A percentile compares a stretch with the other conserved stretches of the same genome.
These are phyloP conservation scores for Teratosphaeria pseudoeucalypti DNA, from an alignment of 2,329 filamentous ascomycete species.

Conservation along the genomic window DNA sequence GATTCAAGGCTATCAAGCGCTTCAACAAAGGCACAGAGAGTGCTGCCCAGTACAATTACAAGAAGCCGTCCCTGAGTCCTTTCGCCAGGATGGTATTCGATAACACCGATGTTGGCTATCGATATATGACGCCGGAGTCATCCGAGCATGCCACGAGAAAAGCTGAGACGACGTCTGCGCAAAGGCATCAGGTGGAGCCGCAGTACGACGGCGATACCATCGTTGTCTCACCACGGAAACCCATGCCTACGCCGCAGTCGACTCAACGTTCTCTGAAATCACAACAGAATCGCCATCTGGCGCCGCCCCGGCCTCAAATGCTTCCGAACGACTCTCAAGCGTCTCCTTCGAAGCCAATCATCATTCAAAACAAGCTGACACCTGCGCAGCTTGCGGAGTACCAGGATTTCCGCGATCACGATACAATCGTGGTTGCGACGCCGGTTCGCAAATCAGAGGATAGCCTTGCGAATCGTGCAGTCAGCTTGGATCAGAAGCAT, in stretches of 20 bases:
- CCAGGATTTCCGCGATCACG: slow-evolving; percentile 13
- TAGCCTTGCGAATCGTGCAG: slow-evolving; percentile 10
- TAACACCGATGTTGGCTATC: slow-evolving; percentile 28
- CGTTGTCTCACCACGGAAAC: background rate
- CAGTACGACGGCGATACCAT: background rate
- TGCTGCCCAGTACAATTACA: slow-evolving; percentile 1
- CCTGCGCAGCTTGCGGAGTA: slow-evolving; percentile 25
- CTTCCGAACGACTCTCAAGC: background rate
- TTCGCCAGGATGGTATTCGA: slow-evolving; percentile 47
- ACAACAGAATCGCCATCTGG: background rate
- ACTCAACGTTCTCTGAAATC: background rate
- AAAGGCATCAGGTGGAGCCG: background rate
- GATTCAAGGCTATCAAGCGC: slow-evolving; percentile 31
- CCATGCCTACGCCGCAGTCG: background rate
- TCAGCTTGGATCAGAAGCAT: slow-evolving; percentile 58
- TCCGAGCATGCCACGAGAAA: slow-evolving; percentile 8
- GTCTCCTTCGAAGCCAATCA: slow-evolving; percentile 1
- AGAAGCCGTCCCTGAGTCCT: slow-evolving; percentile 31
- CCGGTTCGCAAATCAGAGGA: slow-evolving; percentile 5
- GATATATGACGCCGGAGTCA: slow-evolving; percentile 22
- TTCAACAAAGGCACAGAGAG: background rate
- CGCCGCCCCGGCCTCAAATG: background rate
- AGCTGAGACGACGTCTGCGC: background rate
- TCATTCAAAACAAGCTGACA: slow-evolving; percentile 17
- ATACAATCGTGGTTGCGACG: slow-evolving; percentile 4